These are phyloP conservation scores for Pseudocercospora ulei DNA, from an alignment of 2,329 filamentous ascomycete species.

Conservation along the genomic window DNA sequence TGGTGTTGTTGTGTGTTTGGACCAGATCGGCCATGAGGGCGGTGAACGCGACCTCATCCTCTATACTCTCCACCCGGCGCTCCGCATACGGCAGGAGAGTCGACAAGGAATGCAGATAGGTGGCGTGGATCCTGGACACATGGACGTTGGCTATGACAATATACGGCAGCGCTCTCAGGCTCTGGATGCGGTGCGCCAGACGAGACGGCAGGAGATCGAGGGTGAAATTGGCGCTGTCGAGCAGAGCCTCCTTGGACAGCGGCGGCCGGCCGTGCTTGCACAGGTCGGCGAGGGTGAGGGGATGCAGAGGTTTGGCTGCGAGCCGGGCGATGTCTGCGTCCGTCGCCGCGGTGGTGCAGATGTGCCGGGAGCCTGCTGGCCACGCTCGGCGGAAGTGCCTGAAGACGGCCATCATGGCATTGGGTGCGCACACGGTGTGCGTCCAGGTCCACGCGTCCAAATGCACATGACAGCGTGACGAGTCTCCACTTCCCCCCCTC, in stretches of 20 bases:
- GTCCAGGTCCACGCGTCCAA: no score
- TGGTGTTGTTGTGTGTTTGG: constrained; percentile 86
- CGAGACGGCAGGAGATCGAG: constrained; percentile 84
- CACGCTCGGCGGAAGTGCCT: not conserved
- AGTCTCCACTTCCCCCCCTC: no score
- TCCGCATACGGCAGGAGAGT: constrained; percentile 78
- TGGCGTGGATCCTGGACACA: constrained; percentile 87
- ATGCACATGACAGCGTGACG: no score
- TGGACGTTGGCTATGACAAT: constrained; percentile 98
- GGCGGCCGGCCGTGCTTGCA: constrained; percentile 84
- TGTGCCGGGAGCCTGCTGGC: constrained; percentile 21
- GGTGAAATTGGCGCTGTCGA: constrained; percentile 90
- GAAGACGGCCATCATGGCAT: no score
- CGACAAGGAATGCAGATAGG: constrained; percentile 87
- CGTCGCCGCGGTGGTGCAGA: constrained; percentile 40
- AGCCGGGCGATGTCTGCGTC: constrained; percentile 72
- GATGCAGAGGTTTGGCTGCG: constrained; percentile 66
- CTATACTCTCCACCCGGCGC: constrained; percentile 60
- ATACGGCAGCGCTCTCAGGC: constrained; percentile 84
- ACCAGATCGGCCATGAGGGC: constrained; percentile 92
- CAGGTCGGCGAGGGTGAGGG: constrained; percentile 75
- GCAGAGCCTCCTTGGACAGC: constrained; percentile 65
- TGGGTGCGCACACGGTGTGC: no score
- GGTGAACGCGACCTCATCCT: constrained; percentile 85
- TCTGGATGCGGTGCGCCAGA: constrained; percentile 86